Conservation (phyloP, 1,284 basidiomycete species). For the Sphaerobolus stellatus region DNA sequence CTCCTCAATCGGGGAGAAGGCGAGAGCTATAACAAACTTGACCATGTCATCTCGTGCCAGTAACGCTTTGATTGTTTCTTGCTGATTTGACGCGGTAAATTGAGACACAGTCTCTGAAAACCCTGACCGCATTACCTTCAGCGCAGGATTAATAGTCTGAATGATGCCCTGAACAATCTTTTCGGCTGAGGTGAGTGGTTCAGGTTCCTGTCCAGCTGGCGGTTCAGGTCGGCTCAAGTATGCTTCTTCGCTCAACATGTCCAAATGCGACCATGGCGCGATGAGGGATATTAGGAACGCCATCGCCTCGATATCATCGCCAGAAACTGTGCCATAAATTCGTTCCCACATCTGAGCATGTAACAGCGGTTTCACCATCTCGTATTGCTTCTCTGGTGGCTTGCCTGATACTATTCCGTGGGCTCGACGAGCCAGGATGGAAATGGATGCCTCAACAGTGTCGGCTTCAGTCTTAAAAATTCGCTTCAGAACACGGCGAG, state of each 20-base stretch:
- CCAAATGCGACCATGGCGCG: constrained; percentile 63
- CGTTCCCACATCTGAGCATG: too few species aligned
- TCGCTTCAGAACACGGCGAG: too few species aligned
- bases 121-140: constrained; percentile 56
- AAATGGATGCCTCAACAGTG: too few species aligned
- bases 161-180: constrained; percentile 41
- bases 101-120: constrained; percentile 63
- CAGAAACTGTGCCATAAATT: constrained; percentile 58
- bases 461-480: too few species aligned
- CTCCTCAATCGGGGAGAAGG: constrained; percentile 78
- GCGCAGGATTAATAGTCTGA: constrained; percentile 55
- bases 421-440: too few species aligned
- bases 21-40: constrained; percentile 59
- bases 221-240: constrained; percentile 42
- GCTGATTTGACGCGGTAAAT: constrained; percentile 48
- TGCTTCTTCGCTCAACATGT: constrained; percentile 53
- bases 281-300: constrained; percentile 56
- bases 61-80: constrained; percentile 49
- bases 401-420: too few species aligned
- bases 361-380: too few species aligned
- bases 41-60: constrained; percentile 53
- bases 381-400: too few species aligned
- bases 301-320: constrained; percentile 57
- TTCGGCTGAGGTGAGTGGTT: constrained; percentile 18
- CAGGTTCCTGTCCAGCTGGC: too few species aligned